Percentiles rank a stretch among this genome's conserved stretches.
Evolutionary conservation across 2,329 filamentous ascomycete species (phyloP).

Genomic region (Grosmannia clavigera): DNA sequence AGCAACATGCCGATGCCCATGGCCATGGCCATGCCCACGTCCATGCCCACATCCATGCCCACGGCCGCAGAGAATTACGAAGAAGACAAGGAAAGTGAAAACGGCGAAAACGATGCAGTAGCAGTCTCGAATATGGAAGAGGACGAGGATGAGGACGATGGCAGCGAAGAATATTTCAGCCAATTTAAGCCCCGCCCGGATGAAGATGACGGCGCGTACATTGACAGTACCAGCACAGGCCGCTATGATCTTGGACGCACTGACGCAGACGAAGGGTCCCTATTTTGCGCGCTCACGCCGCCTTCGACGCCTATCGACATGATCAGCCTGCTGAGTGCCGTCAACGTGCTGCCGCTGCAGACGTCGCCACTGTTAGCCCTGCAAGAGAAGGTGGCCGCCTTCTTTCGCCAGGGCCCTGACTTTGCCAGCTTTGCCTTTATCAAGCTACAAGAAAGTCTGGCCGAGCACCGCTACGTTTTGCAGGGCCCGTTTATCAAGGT

Average conservation of each 20-base stretch:
- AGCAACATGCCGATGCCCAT: too few relatives aligned
- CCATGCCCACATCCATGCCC: too few relatives aligned
- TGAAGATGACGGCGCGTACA: not conserved
- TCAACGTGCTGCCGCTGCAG: not conserved
- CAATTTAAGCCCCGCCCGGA: not conserved
- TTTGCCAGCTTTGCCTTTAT: not conserved
- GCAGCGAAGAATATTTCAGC: too few relatives aligned
- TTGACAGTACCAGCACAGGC: not conserved
- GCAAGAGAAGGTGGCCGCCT: not conserved
- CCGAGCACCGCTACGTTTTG: not conserved
- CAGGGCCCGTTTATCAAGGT: not conserved
- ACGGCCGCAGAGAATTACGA: too few relatives aligned
- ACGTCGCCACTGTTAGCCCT: not conserved
- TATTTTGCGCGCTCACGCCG: not conserved
- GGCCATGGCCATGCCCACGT: too few relatives aligned
- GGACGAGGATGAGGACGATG: too few relatives aligned
- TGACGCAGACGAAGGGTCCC: not conserved
- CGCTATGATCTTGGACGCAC: not conserved
- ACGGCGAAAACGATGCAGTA: too few relatives aligned
- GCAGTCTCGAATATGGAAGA: too few relatives aligned
- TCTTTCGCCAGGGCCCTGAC: not conserved
- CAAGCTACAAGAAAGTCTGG: not conserved
- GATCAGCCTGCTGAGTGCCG: not conserved
- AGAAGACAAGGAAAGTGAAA: too few relatives aligned
- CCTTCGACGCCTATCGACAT: not conserved